Percentiles rank a stretch among this genome's conserved stretches.
Evolutionary conservation across 1,284 basidiomycete species (phyloP).

Genomic region (Melampsora larici-populina): DNA sequence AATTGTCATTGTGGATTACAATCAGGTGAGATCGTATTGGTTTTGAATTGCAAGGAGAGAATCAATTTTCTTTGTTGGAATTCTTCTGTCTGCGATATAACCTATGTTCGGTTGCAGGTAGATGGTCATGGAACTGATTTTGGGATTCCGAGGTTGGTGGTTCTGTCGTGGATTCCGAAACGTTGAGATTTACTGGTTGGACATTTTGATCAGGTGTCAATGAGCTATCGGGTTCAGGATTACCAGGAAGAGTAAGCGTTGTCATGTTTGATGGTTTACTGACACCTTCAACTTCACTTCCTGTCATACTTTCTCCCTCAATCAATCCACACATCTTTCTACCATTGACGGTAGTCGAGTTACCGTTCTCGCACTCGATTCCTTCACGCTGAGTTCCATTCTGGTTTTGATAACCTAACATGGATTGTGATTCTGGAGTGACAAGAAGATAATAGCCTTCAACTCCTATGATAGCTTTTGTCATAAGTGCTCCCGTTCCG

Average conservation of each 20-base stretch:
- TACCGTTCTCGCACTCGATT: neutral
- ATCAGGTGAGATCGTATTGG: no score
- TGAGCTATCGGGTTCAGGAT: neutral
- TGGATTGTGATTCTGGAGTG: neutral
- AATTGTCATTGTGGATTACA: no score
- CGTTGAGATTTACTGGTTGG: no score
- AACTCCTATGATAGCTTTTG: neutral
- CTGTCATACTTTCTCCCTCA: neutral
- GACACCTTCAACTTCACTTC: neutral
- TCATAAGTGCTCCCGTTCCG: slow-evolving; percentile 9
- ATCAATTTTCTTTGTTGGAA: no score
- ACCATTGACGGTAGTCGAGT: slow-evolving; percentile 1
- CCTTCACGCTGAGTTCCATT: neutral
- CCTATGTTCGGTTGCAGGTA: no score
- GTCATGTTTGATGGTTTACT: neutral
- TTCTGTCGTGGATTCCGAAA: no score
- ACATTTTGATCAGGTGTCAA: neutral
- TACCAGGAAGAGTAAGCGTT: neutral
- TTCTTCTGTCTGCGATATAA: no score
- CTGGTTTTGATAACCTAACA: neutral
- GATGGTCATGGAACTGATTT: no score
- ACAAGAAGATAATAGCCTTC: slow-evolving; percentile 11
- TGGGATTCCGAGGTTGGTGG: no score
- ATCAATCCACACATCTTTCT: slow-evolving; percentile 7
- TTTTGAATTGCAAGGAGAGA: no score